A percentile compares a stretch with the other conserved stretches of the same genome.
Evolutionary conservation across 208 protist genomes (phyloP).

Genomic region (Leishmania gerbilli): DNA sequence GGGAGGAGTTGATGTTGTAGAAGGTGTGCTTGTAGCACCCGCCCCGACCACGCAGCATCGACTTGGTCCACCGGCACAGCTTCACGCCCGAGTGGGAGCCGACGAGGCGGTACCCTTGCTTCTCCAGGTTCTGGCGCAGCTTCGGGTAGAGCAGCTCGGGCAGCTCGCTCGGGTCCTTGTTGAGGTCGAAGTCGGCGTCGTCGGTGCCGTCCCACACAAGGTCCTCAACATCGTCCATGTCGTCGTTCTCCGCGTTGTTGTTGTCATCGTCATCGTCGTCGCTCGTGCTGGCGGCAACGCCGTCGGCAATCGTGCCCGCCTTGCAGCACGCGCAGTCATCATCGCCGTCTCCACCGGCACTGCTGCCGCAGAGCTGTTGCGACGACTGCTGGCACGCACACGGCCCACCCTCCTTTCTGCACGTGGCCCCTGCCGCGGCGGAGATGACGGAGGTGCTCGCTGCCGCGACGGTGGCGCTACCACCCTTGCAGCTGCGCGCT

Average conservation of each 20-base stretch:
- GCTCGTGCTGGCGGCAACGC: background rate
- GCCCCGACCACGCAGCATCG: constrained; percentile 95
- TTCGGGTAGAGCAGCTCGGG: constrained; percentile 90
- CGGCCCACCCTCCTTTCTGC: background rate
- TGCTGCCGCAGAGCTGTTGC: background rate
- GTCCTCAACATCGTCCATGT: constrained; percentile 76
- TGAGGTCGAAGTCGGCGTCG: constrained; percentile 29
- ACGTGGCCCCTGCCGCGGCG: background rate
- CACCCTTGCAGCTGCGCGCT: background rate
- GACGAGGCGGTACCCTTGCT: constrained; percentile 95
- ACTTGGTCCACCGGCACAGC: constrained; percentile 97
- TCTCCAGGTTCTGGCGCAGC: constrained; percentile 89
- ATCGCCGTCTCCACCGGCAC: background rate
- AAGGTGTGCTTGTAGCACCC: constrained; percentile 99
- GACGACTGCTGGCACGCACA: constrained; percentile 4
- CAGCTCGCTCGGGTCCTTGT: constrained; percentile 32
- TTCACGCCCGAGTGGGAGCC: constrained; percentile 97
- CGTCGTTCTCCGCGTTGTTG: constrained; percentile 28
- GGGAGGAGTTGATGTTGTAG: constrained; percentile 95
- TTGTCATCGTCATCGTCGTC: constrained; percentile 28
- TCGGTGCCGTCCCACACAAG: constrained; percentile 56
- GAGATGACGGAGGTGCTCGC: too few relatives aligned
- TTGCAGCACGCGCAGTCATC: background rate
- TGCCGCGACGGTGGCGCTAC: background rate
- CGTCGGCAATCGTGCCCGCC: background rate